Conservation (phyloP, 2,329 filamentous ascomycete species). For the Fusarium drepaniforme region DNA sequence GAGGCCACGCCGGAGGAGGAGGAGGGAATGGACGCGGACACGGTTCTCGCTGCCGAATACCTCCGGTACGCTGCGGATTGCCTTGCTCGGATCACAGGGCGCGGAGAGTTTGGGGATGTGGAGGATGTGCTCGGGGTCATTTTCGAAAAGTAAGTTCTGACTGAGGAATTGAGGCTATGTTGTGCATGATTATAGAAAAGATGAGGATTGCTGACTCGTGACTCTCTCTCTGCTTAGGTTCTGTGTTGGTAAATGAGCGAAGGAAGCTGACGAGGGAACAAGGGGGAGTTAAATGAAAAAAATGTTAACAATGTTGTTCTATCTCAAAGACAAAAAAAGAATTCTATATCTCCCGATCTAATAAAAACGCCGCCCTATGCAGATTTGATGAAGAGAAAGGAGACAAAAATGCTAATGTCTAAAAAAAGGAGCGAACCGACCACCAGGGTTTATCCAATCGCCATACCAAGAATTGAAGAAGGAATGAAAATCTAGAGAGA, state of each 20-base stretch:
- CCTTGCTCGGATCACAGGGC: constrained; percentile 89
- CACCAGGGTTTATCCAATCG: constrained; percentile 31
- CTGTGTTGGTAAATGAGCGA: constrained; percentile 59
- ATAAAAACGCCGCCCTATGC: constrained; percentile 31
- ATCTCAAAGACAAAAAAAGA: constrained; percentile 5
- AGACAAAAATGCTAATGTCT: constrained; percentile 7
- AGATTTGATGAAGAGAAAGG: constrained; percentile 17
- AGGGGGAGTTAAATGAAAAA: background rate
- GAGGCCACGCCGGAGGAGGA: constrained; percentile 60
- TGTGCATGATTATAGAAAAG: constrained; percentile 3
- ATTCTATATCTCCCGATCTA: constrained; percentile 24
- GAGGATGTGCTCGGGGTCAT: constrained; percentile 97
- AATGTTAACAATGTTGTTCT: constrained; percentile 18
- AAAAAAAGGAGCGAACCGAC: constrained; percentile 19
- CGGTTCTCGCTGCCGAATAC: constrained; percentile 91
- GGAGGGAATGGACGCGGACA: constrained; percentile 72
- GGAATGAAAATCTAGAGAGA: background rate
- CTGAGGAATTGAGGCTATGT: background rate
- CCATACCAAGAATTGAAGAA: constrained; percentile 14
- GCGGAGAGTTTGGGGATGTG: constrained; percentile 87
- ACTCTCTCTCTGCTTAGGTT: constrained; percentile 50
- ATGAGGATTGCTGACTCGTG: constrained; percentile 32
- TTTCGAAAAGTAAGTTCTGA: constrained; percentile 86
- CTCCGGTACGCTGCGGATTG: constrained; percentile 83
- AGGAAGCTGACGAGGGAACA: background rate